These are phyloP conservation scores for Selaginella moellendorffii DNA, from an alignment of 75 land plant species.

Conservation along the genomic window DNA sequence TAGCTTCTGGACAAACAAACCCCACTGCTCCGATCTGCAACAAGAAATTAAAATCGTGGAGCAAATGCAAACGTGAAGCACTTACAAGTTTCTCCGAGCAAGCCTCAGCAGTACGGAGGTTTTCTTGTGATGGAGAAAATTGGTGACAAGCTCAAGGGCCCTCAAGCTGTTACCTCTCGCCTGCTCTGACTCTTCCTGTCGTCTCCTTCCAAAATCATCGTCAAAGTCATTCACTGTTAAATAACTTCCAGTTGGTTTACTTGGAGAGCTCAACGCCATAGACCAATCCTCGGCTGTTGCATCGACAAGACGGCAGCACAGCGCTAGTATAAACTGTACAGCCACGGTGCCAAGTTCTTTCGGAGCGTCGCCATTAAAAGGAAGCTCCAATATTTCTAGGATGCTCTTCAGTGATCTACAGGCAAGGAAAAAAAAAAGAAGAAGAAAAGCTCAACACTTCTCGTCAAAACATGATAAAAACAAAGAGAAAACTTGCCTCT, in stretches of 20 bases:
- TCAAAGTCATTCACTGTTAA: conserved; percentile 34
- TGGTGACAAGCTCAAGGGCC: conserved; percentile 52
- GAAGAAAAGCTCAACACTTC: background rate
- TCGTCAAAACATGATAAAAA: background rate
- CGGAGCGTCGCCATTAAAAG: conserved; percentile 31
- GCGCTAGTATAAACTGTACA: conserved; percentile 47
- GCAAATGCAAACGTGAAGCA: background rate
- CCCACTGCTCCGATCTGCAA: conserved; percentile 59
- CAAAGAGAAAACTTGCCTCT: conserved; percentile 20
- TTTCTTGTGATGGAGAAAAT: conserved; percentile 43
- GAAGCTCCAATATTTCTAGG: conserved; percentile 58
- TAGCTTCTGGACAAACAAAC: conserved; percentile 32
- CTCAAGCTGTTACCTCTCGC: conserved; percentile 36
- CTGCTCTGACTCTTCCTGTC: conserved; percentile 24
- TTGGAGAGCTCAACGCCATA: conserved; percentile 23
- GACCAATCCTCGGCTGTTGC: conserved; percentile 77
- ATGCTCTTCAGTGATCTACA: conserved; percentile 54
- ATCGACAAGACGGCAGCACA: conserved; percentile 56
- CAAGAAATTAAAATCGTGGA: conserved; percentile 32
- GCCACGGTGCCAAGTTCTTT: conserved; percentile 55
- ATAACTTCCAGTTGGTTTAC: conserved; percentile 34
- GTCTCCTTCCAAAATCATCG: conserved; percentile 28
- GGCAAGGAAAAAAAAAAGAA: conserved; percentile 5
- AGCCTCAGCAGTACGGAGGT: conserved; percentile 54
- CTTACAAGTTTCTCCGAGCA: conserved; percentile 66